Conservation (phyloP, 2,329 filamentous ascomycete species). For the Metarhizium rileyi region DNA sequence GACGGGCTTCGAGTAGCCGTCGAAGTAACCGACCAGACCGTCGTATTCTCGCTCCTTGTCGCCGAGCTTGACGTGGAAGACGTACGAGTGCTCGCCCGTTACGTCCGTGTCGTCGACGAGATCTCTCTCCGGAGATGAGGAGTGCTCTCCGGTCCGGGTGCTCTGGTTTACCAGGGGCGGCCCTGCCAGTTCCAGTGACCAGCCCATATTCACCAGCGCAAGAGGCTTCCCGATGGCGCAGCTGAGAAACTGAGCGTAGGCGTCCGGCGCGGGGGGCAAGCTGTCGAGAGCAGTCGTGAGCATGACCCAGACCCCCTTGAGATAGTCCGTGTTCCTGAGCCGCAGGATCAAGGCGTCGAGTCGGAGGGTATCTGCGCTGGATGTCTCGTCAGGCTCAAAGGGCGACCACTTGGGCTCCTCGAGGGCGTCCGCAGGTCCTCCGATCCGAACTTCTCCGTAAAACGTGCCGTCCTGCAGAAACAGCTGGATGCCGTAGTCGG, state of each 20-base stretch:
- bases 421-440: conserved; percentile 16
- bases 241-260: conserved; percentile 26
- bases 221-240: conserved; percentile 30
- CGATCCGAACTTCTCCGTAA: conserved; percentile 31
- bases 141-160: conserved; percentile 4
- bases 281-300: conserved; percentile 20
- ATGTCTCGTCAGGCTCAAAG: conserved; percentile 12
- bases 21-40: conserved; percentile 31
- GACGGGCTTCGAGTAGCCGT: conserved; percentile 6
- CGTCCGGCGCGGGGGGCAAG: conserved; percentile 18
- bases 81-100: conserved; percentile 13
- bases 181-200: conserved; percentile 24
- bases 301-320: conserved; percentile 25
- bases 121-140: not conserved
- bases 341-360: conserved; percentile 19
- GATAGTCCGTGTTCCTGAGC: conserved; percentile 16
- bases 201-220: conserved; percentile 30
- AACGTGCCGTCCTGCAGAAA: conserved; percentile 31
- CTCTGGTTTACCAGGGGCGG: conserved; percentile 12
- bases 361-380: conserved; percentile 10
- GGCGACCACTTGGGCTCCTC: conserved; percentile 24
- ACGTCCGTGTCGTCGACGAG: conserved; percentile 2
- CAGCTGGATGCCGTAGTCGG: conserved; percentile 30
- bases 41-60: conserved; percentile 23
- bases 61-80: conserved; percentile 27